phyloP scores from a whole-genome alignment of 371 early-diverging fungal species.

The Smittium culicis region DNA sequence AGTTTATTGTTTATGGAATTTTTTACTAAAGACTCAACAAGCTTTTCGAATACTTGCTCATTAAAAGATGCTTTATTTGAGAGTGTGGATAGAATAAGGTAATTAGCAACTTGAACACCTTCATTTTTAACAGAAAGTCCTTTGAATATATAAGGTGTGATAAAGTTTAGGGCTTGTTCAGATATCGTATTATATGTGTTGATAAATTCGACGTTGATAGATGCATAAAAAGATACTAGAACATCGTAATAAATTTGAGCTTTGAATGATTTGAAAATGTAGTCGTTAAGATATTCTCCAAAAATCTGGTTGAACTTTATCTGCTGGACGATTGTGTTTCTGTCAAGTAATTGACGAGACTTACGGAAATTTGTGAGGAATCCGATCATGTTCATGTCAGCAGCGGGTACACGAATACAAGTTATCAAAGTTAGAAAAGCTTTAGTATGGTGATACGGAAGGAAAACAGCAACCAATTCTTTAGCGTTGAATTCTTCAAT shows the following conservation, averaged over 20 bases:
- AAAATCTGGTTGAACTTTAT: constrained; percentile 13
- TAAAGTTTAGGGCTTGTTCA: constrained; percentile 22
- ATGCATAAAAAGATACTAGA: constrained; percentile 28
- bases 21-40: constrained; percentile 8
- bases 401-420: constrained; percentile 34
- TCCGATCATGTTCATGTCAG: not conserved
- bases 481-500: constrained; percentile 77
- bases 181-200: constrained; percentile 18
- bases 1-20: not conserved
- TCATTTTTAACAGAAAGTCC: constrained; percentile 13
- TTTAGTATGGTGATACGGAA: constrained; percentile 88
- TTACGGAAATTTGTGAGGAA: constrained; percentile 29
- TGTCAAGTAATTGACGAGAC: constrained; percentile 24
- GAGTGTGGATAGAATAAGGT: constrained; percentile 24
- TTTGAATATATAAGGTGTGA: constrained; percentile 20
- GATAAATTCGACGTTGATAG: constrained; percentile 26
- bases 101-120: constrained; percentile 22
- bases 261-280: not conserved
- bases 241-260: constrained; percentile 17
- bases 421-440: constrained; percentile 68
- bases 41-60: constrained; percentile 16
- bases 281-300: not conserved
- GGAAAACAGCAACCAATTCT: constrained; percentile 51
- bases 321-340: constrained; percentile 27
- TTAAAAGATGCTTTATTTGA: constrained; percentile 18